Evolutionary conservation across 2,329 filamentous ascomycete genomes (phyloP).

Genomic region (Xylariaceae sp.): DNA sequence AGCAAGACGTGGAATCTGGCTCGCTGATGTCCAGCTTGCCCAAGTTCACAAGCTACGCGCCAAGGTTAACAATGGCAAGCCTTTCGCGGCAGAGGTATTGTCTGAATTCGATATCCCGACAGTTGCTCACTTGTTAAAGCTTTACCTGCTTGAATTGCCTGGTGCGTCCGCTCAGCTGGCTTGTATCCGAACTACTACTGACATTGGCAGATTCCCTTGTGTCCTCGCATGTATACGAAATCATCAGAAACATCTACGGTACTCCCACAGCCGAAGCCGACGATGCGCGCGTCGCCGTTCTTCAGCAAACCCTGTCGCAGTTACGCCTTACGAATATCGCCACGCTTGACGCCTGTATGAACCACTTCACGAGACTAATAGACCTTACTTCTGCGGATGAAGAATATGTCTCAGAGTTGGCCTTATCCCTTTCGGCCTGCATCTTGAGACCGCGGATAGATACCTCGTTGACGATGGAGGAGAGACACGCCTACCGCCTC

Average conservation of each 20-base stretch:
- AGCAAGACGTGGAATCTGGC: conserved; percentile 85
- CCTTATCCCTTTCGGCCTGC: conserved; percentile 72
- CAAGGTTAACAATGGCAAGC: conserved; percentile 81
- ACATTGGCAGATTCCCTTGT: conserved; percentile 77
- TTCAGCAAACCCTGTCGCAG: conserved; percentile 93
- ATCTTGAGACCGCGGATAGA: conserved; percentile 82
- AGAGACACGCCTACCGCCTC: conserved; percentile 85
- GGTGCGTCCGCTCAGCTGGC: conserved; percentile 49
- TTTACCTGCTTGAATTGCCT: conserved; percentile 91
- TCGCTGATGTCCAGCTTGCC: conserved; percentile 80
- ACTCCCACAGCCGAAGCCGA: conserved; percentile 75
- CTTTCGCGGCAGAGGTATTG: conserved; percentile 68
- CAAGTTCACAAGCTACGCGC: conserved; percentile 80
- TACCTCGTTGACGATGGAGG: conserved; percentile 88
- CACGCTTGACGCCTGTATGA: conserved; percentile 96
- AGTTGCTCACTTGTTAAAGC: conserved; percentile 84
- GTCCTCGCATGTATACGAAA: conserved; percentile 97
- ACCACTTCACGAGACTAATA: conserved; percentile 94
- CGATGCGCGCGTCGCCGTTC: conserved; percentile 74
- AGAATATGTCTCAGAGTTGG: conserved; percentile 69
- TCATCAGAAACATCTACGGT: conserved; percentile 93
- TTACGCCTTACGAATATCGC: conserved; percentile 95
- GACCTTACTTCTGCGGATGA: conserved; percentile 96
- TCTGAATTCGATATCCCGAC: conserved; percentile 90
- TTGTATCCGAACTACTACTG: conserved; percentile 20